Conservation (phyloP, 2,329 filamentous ascomycete species). For the Sporothrix inflata region DNA sequence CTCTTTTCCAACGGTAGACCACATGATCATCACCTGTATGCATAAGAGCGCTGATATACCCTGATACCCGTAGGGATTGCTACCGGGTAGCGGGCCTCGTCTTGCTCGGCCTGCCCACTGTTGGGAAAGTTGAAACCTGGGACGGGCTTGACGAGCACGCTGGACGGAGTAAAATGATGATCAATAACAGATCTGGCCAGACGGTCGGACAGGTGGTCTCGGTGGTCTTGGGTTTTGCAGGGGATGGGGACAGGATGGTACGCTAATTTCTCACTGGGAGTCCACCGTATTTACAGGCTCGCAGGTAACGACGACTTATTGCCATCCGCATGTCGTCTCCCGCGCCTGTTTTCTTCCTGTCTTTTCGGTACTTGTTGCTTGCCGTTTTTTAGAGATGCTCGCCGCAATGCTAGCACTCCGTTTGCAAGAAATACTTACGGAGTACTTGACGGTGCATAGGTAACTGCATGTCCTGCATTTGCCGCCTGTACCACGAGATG, state of each 20-base stretch:
- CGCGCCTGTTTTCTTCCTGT: not conserved
- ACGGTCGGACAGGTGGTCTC: not conserved
- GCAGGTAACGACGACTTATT: not conserved
- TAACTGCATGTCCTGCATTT: slow-evolving; percentile 8
- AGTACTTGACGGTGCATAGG: too few species aligned
- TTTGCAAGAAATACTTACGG: too few species aligned
- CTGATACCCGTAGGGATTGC: not conserved
- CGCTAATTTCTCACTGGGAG: not conserved
- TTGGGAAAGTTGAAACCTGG: not conserved
- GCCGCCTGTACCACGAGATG: too few species aligned
- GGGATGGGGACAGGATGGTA: not conserved
- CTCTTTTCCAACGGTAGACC: not conserved
- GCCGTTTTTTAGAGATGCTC: not conserved
- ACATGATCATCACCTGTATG: slow-evolving; percentile 7
- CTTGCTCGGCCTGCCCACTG: not conserved
- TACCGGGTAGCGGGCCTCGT: not conserved
- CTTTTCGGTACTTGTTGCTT: not conserved
- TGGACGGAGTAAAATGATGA: not conserved
- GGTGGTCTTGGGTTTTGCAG: not conserved
- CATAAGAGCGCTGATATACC: not conserved
- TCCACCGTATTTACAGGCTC: not conserved
- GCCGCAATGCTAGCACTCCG: not conserved
- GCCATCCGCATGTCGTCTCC: not conserved
- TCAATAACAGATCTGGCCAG: not conserved
- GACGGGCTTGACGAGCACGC: not conserved